Evolutionary conservation across 2,329 filamentous ascomycete genomes (phyloP).

Genomic region (Exophiala spinifera): DNA sequence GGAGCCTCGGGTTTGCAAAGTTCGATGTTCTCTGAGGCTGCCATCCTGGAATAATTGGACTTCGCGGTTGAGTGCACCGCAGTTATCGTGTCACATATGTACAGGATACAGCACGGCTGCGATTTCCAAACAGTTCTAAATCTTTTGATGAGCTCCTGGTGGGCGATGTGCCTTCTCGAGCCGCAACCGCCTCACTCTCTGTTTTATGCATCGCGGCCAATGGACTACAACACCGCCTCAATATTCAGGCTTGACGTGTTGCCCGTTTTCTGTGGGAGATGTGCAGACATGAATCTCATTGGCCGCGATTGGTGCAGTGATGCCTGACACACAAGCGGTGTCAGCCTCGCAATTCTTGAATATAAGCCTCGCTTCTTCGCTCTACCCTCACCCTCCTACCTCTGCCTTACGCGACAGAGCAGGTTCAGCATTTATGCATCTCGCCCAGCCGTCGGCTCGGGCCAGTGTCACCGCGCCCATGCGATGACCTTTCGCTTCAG

Average conservation of each 20-base stretch:
- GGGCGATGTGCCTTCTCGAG: too few species aligned
- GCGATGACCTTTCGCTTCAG: background rate
- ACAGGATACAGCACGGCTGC: background rate
- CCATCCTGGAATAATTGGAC: background rate
- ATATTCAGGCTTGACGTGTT: background rate
- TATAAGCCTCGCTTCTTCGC: too few species aligned
- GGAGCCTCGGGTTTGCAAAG: background rate
- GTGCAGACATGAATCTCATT: background rate
- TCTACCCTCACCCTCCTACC: too few species aligned
- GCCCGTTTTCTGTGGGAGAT: background rate
- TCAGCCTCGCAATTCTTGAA: too few species aligned
- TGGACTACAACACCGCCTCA: background rate
- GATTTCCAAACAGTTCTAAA: too few species aligned
- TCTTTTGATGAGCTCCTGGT: too few species aligned
- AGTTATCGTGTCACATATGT: background rate
- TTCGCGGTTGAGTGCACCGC: background rate
- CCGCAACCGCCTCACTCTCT: too few species aligned
- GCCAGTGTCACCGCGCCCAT: background rate
- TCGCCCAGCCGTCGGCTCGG: background rate
- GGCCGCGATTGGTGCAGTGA: too few species aligned
- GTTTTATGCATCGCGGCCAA: too few species aligned
- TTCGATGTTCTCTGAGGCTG: background rate
- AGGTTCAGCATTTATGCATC: too few species aligned
- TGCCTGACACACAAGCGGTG: too few species aligned
- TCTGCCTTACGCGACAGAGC: too few species aligned